These are phyloP conservation scores for Aleurites moluccanus DNA, from an alignment of 441 rosid genomes.

Conservation along the genomic window DNA sequence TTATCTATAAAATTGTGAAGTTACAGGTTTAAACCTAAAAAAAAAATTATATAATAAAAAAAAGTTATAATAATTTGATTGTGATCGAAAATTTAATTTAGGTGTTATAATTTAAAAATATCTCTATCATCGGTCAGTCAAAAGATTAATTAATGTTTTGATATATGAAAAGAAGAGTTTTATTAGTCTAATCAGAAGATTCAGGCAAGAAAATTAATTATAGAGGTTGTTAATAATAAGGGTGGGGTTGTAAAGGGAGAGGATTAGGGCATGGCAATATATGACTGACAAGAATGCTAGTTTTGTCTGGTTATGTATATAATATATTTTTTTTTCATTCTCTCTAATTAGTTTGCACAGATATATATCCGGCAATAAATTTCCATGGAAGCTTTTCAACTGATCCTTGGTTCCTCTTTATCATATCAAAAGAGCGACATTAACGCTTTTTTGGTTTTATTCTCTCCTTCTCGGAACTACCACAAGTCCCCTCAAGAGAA, in stretches of 20 bases:
- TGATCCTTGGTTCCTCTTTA: slow-evolving; percentile 71
- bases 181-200: not conserved
- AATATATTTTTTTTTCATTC: slow-evolving; percentile 17
- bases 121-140: not conserved
- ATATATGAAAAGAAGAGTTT: slow-evolving; percentile 13
- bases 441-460: slow-evolving; percentile 41
- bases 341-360: slow-evolving; percentile 28
- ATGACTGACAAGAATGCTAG: slow-evolving; percentile 41
- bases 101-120: not conserved
- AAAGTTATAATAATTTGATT: too few species aligned
- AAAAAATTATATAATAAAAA: too few species aligned
- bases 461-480: slow-evolving; percentile 57
- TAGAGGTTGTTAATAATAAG: not conserved
- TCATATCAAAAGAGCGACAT: slow-evolving; percentile 60
- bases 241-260: slow-evolving; percentile 3
- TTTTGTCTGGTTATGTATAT: slow-evolving; percentile 30
- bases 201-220: not conserved
- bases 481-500: slow-evolving; percentile 30
- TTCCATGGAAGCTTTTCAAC: slow-evolving; percentile 66
- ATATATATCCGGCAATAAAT: slow-evolving; percentile 51
- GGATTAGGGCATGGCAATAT: slow-evolving; percentile 22
- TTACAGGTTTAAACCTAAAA: too few species aligned
- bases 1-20: too few species aligned
- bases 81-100: too few species aligned
- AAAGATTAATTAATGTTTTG: slow-evolving; percentile 7